Conservation (phyloP, 2,329 filamentous ascomycete genomes). For the Neonectria faginata region DNA sequence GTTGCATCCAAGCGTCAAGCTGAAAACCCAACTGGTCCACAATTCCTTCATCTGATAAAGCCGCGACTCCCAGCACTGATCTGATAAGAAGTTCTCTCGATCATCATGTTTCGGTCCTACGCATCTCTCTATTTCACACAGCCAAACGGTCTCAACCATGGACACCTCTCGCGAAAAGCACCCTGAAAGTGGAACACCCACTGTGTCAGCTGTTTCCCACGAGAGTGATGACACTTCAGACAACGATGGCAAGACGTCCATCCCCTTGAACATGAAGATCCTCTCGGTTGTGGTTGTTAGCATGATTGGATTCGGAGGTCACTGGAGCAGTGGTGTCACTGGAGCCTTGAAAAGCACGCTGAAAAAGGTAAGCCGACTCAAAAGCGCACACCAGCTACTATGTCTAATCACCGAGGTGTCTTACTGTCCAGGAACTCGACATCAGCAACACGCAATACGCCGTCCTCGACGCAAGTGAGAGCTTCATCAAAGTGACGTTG, state of each 20-base stretch:
- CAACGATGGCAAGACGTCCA: slow-evolving; percentile 37
- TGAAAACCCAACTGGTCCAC: slow-evolving; percentile 30
- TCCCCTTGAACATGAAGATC: slow-evolving; percentile 48
- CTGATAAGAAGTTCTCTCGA: slow-evolving; percentile 16
- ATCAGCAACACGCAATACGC: slow-evolving; percentile 72
- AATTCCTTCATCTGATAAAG: slow-evolving; percentile 42
- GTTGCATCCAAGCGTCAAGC: neutral
- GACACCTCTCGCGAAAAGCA: slow-evolving; percentile 17
- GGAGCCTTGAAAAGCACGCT: slow-evolving; percentile 71
- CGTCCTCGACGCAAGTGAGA: slow-evolving; percentile 68
- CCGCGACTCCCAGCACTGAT: slow-evolving; percentile 21
- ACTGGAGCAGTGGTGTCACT: slow-evolving; percentile 71
- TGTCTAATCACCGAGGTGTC: neutral
- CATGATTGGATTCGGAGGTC: slow-evolving; percentile 68
- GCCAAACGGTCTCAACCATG: slow-evolving; percentile 13
- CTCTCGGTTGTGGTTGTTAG: slow-evolving; percentile 62
- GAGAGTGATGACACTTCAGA: slow-evolving; percentile 32
- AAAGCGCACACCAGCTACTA: rapidly evolving
- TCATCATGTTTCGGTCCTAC: slow-evolving; percentile 10
- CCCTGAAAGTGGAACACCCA: slow-evolving; percentile 16
- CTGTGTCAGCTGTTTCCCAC: slow-evolving; percentile 24
- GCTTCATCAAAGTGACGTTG: slow-evolving; percentile 70
- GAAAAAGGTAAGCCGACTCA: slow-evolving; percentile 58
- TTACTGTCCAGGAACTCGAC: slow-evolving; percentile 56
- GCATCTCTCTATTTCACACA: neutral